phyloP scores from a whole-genome alignment of 2,329 filamentous ascomycete genomes.

The Trichophyton benhamiae region DNA sequence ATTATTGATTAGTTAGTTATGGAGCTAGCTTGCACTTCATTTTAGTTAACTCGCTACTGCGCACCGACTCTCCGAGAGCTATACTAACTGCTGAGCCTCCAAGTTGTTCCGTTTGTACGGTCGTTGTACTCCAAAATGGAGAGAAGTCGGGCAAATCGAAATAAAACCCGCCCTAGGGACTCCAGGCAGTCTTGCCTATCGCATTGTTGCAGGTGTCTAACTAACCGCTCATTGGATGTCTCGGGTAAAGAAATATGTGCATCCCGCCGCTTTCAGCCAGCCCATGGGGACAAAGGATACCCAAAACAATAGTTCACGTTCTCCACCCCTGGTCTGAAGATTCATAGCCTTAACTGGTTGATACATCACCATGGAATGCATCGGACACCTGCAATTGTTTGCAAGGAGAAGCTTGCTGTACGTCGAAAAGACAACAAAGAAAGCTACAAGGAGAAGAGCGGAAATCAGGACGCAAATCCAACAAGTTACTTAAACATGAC shows the following conservation, averaged over 20 bases:
- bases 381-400: slow-evolving; percentile 15
- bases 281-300: slow-evolving; percentile 24
- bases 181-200: slow-evolving; percentile 16
- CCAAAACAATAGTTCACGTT: slow-evolving; percentile 18
- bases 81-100: not conserved
- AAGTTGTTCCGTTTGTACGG: slow-evolving; percentile 10
- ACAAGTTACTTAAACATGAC: slow-evolving; percentile 15
- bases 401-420: slow-evolving; percentile 10
- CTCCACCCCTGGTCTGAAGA: not conserved
- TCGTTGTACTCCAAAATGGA: slow-evolving; percentile 15
- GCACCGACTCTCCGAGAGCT: not conserved
- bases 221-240: slow-evolving; percentile 18
- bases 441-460: slow-evolving; percentile 1
- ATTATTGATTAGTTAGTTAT: not conserved
- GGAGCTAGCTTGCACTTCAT: too few species aligned
- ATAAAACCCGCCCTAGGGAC: not conserved
- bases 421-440: slow-evolving; percentile 12
- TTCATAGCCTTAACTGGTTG: slow-evolving; percentile 1
- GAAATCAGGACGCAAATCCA: slow-evolving; percentile 7
- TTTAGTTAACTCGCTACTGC: too few species aligned
- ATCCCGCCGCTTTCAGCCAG: slow-evolving; percentile 21
- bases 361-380: not conserved
- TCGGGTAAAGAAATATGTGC: slow-evolving; percentile 16
- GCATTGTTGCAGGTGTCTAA: slow-evolving; percentile 21
- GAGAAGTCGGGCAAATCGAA: not conserved